Base-by-base conservation (phyloP, 2,329 filamentous ascomycete species). In the Clarireedia monteithiana region DNA sequence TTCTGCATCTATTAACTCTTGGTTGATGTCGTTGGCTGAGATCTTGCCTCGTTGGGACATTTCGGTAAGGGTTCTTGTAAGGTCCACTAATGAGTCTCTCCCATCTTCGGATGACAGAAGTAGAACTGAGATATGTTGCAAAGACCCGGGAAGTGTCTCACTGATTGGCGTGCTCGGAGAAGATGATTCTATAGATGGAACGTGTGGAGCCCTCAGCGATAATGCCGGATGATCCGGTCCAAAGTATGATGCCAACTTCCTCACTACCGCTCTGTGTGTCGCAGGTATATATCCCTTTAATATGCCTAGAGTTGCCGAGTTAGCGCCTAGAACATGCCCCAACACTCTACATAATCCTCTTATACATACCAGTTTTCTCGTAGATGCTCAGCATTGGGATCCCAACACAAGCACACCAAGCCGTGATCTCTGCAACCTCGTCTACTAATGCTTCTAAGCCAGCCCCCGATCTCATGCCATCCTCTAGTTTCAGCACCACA, bases 21-120 rank as follows among this genome's bases (percentile, higher is more conserved):
- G 79, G 56, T 84, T 91, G 67, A 99, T 91, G 68, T 99, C 91
- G 34, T 83, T 77, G 0, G 89, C 81, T 2, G 82, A 82, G 14
- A 99, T 79, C 72, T 96, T 96, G 57, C 84, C 84, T 63, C 86
- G 84, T 71, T 97, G 94, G 6, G 90, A 88, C 94, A 99, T 97
- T 68, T 96, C 89, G 5, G 92, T 83, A 23, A 99, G 78, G 1
- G 95, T 97, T 68, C 91, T 90, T 44, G 94, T 99, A 47, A 99
- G 80, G 71, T 99, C 94, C 42, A 99, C 91, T 60, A 99, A 82
- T 4, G 92, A 96, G 67, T 95, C 90, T 54, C 92, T 84, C 49
- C 94, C 92, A 65, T 99, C 94, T 55, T 92, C 87, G 39, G 84
- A 83, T 14, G 90, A 95, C 50, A 99, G 82, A 40, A 99, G 81